A percentile compares a stretch with the other conserved stretches of the same genome.
These are phyloP conservation scores for Chlorella sp. DNA, from an alignment of 139 green algal species.

Conservation along the genomic window DNA sequence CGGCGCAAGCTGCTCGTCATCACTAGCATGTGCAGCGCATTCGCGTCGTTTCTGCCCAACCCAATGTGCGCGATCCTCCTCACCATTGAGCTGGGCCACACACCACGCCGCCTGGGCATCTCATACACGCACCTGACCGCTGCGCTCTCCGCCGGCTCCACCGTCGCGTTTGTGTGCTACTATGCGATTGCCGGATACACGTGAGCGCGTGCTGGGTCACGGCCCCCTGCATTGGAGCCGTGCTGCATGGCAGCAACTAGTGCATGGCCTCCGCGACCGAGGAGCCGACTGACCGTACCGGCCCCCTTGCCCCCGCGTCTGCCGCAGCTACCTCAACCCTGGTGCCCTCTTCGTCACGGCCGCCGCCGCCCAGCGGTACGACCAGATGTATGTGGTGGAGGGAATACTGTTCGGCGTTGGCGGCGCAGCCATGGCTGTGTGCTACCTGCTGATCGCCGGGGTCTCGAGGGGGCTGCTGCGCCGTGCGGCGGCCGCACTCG, in stretches of 20 bases:
- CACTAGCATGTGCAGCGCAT: neutral
- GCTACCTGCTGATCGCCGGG: constrained; percentile 4
- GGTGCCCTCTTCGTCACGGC: no score
- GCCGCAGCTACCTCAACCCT: no score
- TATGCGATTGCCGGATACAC: constrained; percentile 1
- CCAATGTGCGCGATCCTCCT: neutral
- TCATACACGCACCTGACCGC: neutral
- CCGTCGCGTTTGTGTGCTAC: constrained; percentile 3
- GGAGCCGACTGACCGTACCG: no score
- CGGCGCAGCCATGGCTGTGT: neutral
- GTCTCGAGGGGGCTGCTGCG: neutral
- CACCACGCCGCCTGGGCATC: neutral
- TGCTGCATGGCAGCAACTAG: no score
- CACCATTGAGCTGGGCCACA: constrained; percentile 5
- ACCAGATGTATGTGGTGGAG: neutral
- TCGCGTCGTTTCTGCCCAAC: neutral
- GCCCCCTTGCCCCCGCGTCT: no score
- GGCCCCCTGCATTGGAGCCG: no score
- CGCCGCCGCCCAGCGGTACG: no score
- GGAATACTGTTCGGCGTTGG: constrained; percentile 2
- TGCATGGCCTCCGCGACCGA: no score
- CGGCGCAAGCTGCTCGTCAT: neutral
- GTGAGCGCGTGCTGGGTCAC: no score
- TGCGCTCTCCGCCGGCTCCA: neutral
- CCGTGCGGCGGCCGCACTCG: neutral